Conservation (phyloP, 2,329 filamentous ascomycete genomes). For the Penicillium sp. region DNA sequence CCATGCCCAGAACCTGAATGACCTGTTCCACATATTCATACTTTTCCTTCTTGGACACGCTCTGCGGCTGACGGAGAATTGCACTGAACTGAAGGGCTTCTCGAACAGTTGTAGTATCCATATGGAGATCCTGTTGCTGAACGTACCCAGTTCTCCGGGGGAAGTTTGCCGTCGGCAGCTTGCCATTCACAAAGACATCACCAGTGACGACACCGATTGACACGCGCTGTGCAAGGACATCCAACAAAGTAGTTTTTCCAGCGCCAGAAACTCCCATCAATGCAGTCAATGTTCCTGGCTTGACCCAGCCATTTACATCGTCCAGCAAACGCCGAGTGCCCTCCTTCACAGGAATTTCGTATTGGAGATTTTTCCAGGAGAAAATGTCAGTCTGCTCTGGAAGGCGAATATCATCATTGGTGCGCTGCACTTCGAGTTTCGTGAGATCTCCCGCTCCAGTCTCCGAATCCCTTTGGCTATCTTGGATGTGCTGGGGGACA, state of each 20-base stretch:
- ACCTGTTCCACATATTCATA: conserved; percentile 74
- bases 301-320: conserved; percentile 87
- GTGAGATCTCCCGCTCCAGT: background rate
- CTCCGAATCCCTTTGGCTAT: conserved; percentile 1
- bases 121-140: conserved; percentile 86
- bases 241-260: conserved; percentile 85
- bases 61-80: conserved; percentile 75
- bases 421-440: conserved; percentile 13
- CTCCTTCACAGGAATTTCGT: conserved; percentile 74
- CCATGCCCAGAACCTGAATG: conserved; percentile 83
- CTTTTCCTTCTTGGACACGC: conserved; percentile 72
- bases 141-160: conserved; percentile 51
- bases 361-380: conserved; percentile 39
- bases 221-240: conserved; percentile 78
- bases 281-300: conserved; percentile 84
- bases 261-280: conserved; percentile 88
- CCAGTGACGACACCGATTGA: conserved; percentile 86
- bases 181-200: conserved; percentile 76
- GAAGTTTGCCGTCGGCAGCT: conserved; percentile 47
- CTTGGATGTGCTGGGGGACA: conserved; percentile 13
- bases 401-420: conserved; percentile 14
- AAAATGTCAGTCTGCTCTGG: conserved; percentile 11
- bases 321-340: conserved; percentile 74
- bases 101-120: conserved; percentile 79
- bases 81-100: conserved; percentile 86